phyloP scores from a whole-genome alignment of 2,329 filamentous ascomycete genomes.

The Botrytis elliptica region DNA sequence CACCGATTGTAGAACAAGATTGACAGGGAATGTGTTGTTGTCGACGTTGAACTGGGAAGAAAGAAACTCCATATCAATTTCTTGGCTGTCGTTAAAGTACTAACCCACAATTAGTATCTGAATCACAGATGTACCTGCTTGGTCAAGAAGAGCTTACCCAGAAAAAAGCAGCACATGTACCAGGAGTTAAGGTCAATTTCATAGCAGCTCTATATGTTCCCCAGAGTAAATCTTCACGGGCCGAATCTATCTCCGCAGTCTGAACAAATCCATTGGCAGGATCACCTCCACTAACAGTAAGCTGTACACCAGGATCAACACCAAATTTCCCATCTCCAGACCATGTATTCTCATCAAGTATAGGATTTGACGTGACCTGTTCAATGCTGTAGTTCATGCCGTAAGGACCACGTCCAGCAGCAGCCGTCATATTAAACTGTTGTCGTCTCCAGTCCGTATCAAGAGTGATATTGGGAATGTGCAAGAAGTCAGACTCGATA shows the following conservation, averaged over 20 bases:
- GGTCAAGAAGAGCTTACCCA: slow-evolving; percentile 54
- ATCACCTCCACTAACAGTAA: slow-evolving; percentile 52
- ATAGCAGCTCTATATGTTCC: slow-evolving; percentile 66
- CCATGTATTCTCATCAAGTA: slow-evolving; percentile 45
- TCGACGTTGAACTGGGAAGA: slow-evolving; percentile 59
- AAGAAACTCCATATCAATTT: slow-evolving; percentile 80
- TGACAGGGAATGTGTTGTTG: slow-evolving; percentile 57
- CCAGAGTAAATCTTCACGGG: slow-evolving; percentile 61
- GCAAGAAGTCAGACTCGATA: slow-evolving; percentile 70
- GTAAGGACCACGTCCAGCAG: slow-evolving; percentile 59
- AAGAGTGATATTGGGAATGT: slow-evolving; percentile 48
- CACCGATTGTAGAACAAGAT: slow-evolving; percentile 72
- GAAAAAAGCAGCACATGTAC: slow-evolving; percentile 76
- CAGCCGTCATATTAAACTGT: slow-evolving; percentile 62
- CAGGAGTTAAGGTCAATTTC: slow-evolving; percentile 50
- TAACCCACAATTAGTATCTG: slow-evolving; percentile 37
- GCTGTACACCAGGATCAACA: slow-evolving; percentile 52
- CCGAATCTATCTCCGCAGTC: slow-evolving; percentile 62
- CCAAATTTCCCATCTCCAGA: slow-evolving; percentile 46
- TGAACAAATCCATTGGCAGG: slow-evolving; percentile 53
- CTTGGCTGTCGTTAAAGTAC: slow-evolving; percentile 77
- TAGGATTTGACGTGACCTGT: slow-evolving; percentile 57
- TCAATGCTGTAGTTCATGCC: slow-evolving; percentile 57
- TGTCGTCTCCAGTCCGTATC: slow-evolving; percentile 65
- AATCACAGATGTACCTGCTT: background rate